Evolutionary conservation across 1,284 basidiomycete genomes (phyloP).

Genomic region (Heterobasidion occidentale): DNA sequence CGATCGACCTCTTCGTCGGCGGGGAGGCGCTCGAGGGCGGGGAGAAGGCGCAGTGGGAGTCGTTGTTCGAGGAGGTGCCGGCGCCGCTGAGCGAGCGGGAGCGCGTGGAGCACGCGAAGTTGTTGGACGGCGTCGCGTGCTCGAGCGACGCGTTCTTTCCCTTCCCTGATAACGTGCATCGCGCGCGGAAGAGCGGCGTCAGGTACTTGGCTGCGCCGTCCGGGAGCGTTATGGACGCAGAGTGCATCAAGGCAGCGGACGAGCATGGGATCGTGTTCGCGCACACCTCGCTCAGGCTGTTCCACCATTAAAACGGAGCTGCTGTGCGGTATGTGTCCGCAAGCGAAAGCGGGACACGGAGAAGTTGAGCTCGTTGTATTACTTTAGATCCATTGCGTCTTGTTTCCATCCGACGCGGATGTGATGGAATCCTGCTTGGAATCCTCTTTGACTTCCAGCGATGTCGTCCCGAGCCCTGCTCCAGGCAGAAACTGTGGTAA

Average conservation of each 20-base stretch:
- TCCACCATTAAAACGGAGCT: conserved; percentile 55
- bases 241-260: conserved; percentile 91
- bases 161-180: conserved; percentile 97
- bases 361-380: too few relatives aligned
- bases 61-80: conserved; percentile 75
- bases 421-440: too few relatives aligned
- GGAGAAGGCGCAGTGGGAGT: conserved; percentile 91
- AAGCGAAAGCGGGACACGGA: too few relatives aligned
- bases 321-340: neutral
- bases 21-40: conserved; percentile 83
- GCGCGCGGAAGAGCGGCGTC: conserved; percentile 87
- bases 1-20: conserved; percentile 94
- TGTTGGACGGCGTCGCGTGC: conserved; percentile 83
- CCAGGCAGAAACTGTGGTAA: too few relatives aligned
- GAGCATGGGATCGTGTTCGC: conserved; percentile 86
- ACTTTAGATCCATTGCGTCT: too few relatives aligned
- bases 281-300: conserved; percentile 75
- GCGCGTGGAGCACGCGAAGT: conserved; percentile 62
- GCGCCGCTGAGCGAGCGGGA: conserved; percentile 65
- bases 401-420: too few relatives aligned
- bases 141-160: conserved; percentile 99
- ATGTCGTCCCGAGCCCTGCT: too few relatives aligned
- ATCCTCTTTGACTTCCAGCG: too few relatives aligned
- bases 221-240: conserved; percentile 95
- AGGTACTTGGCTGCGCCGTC: conserved; percentile 91